Conservation (phyloP, 495 filamentous ascomycete genomes). For the Hypomontagnella monticulosa region DNA sequence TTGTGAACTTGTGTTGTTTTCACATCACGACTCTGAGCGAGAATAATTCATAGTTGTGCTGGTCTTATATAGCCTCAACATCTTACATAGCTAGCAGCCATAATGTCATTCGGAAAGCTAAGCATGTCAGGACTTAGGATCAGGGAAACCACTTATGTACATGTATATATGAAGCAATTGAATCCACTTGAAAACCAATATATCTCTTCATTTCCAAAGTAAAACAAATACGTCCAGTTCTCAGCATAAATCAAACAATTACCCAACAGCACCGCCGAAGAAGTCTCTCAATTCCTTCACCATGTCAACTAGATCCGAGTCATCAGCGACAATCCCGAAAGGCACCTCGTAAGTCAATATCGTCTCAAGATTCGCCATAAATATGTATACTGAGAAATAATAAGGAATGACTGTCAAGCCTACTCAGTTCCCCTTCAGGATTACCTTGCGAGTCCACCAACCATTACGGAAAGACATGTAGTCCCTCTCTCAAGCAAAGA, state of each 20-base stretch:
- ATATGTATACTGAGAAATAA: neutral
- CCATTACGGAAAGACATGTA: neutral
- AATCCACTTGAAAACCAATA: neutral
- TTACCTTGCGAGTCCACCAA: constrained; percentile 8
- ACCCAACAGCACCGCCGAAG: too few relatives aligned
- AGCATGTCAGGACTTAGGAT: too few relatives aligned
- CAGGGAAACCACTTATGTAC: too few relatives aligned
- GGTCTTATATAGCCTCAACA: too few relatives aligned
- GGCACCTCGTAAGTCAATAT: constrained; percentile 1
- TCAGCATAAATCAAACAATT: too few relatives aligned
- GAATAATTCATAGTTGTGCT: too few relatives aligned
- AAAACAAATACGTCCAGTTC: neutral
- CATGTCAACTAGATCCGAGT: constrained; percentile 2
- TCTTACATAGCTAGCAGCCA: too few relatives aligned
- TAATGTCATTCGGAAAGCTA: too few relatives aligned
- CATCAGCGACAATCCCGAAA: neutral
- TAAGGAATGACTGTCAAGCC: neutral
- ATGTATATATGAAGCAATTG: too few relatives aligned
- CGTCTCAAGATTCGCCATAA: neutral
- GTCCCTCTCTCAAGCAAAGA: neutral
- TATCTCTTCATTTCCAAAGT: too few relatives aligned
- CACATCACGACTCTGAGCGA: too few relatives aligned
- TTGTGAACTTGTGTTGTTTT: neutral
- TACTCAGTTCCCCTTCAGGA: neutral
- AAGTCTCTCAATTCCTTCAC: neutral